These are phyloP conservation scores for Pittosporum tobira DNA, from an alignment of 129 eudicot genomes.

Conservation along the genomic window DNA sequence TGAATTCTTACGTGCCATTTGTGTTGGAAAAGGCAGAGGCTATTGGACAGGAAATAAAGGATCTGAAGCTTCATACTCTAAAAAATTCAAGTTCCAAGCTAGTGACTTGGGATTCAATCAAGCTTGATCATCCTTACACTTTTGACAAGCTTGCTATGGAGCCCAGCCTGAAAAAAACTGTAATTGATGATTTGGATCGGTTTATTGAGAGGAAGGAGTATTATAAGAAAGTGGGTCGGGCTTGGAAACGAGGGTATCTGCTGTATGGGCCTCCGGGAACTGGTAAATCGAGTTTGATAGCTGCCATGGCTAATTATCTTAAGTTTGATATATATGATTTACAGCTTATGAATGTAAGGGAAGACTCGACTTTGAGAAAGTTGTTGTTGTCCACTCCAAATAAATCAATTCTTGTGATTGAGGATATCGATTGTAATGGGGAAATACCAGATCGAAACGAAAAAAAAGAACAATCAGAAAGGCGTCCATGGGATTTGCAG, in stretches of 20 bases:
- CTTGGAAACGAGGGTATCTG: conserved; percentile 3
- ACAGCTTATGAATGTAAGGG: background rate
- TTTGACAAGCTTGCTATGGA: conserved; percentile 5
- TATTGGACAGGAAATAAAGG: conserved; percentile 22
- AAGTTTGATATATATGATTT: background rate
- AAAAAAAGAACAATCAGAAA: no score
- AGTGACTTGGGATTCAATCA: background rate
- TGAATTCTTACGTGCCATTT: conserved; percentile 35
- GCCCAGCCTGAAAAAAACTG: background rate
- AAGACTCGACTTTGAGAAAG: background rate
- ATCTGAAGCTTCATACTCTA: conserved; percentile 38
- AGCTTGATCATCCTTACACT: conserved; percentile 2
- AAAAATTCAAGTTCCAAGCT: conserved; percentile 27
- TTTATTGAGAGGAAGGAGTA: background rate
- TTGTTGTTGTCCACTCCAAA: background rate
- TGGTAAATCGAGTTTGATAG: no score
- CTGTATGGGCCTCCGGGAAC: no score
- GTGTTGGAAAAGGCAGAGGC: conserved; percentile 30
- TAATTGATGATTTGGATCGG: background rate
- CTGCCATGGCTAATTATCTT: no score
- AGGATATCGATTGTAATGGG: background rate
- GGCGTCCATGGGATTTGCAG: no score
- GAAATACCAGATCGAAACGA: background rate
- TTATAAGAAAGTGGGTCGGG: background rate
- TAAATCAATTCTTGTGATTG: background rate